Evolutionary conservation across 2,329 filamentous ascomycete genomes (phyloP).

Genomic region (Alternaria arborescens): DNA sequence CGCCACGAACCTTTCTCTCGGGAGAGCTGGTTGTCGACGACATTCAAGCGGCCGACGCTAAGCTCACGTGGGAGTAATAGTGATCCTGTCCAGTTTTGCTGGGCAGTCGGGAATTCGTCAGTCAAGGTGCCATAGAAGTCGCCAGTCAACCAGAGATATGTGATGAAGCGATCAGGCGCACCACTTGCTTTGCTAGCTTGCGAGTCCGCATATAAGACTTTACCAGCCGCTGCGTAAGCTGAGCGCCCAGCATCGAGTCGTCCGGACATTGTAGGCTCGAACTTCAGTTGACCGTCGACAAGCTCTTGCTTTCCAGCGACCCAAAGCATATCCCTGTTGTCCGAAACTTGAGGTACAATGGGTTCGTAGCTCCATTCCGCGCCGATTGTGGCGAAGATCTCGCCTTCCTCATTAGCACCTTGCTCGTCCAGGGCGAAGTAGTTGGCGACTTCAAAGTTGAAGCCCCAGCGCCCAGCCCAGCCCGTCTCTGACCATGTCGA

Average conservation of each 20-base stretch:
- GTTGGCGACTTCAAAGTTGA: constrained; percentile 59
- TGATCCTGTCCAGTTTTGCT: constrained; percentile 58
- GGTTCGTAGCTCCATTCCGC: constrained; percentile 56
- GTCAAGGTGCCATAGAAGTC: constrained; percentile 51
- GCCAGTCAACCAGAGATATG: constrained; percentile 56
- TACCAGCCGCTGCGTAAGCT: constrained; percentile 57
- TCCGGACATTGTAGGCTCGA: constrained; percentile 54
- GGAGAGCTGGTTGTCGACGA: constrained; percentile 54
- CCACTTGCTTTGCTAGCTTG: constrained; percentile 50
- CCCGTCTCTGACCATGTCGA: constrained; percentile 31
- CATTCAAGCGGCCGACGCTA: constrained; percentile 53
- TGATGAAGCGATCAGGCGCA: constrained; percentile 54
- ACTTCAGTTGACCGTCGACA: constrained; percentile 38
- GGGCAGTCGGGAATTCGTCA: constrained; percentile 49
- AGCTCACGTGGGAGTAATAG: constrained; percentile 56
- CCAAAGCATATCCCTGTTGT: constrained; percentile 55
- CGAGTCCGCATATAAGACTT: constrained; percentile 51
- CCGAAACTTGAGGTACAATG: constrained; percentile 51
- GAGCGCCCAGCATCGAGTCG: constrained; percentile 54
- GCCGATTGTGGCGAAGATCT: constrained; percentile 54
- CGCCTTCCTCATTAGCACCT: constrained; percentile 53
- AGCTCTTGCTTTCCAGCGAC: constrained; percentile 49
- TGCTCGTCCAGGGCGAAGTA: constrained; percentile 53
- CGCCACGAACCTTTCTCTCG: constrained; percentile 54
- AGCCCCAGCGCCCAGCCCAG: constrained; percentile 43